Base-by-base conservation (phyloP, 805 yeast genomes). In the Zygotorulaspora danielsina region DNA sequence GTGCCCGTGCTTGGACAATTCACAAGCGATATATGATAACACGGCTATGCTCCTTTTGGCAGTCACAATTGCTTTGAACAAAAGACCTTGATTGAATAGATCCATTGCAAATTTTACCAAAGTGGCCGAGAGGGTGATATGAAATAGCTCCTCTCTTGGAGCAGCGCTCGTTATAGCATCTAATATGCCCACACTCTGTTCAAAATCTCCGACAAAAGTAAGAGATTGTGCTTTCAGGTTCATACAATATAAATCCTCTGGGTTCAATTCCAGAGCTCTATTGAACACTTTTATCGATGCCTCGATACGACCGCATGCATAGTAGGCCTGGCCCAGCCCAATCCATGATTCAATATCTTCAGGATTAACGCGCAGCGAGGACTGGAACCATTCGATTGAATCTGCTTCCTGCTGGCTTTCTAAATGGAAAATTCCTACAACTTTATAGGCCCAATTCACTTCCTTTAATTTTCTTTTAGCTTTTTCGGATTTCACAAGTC, bases 291-390 rank as follows among this genome's bases (percentile, higher is more conserved):
- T 88, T 7, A 75, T 69, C 0, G 96, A 86, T 2, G 97, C 95
- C 40, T 85, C 89, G 31, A 81, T 67, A 45, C 96, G 72, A 2
- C 98, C 98, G 59, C 93, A 78, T 18, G 79, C 75, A 39, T 74
- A 69, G 59, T 93, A 93, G 0, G 96, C 90, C 59, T 93, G 97
- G n/a, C 98, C 98, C n/a, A 93, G 67, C 1, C 96, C 96, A 19
- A 84, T 69, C 97, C 97, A 90, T 2, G 95, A 81, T 48, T 84
- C 81, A 1, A 75, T 58, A 61, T 93, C 97, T 38, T 55, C 47
- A 0, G 82, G 67, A 30, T 79, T 67, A 47, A 83, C 66, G 45
- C 97, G 72, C 34, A 93, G 67, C 1, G 96, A 88, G 19, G 79
- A 75, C 61, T 93, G 98, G 56, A 86, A 88, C 76, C 84, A 79